Percentiles rank a stretch among this genome's conserved stretches.
Conservation (phyloP, 257 asterid species). For the Agastache rugosa region DNA sequence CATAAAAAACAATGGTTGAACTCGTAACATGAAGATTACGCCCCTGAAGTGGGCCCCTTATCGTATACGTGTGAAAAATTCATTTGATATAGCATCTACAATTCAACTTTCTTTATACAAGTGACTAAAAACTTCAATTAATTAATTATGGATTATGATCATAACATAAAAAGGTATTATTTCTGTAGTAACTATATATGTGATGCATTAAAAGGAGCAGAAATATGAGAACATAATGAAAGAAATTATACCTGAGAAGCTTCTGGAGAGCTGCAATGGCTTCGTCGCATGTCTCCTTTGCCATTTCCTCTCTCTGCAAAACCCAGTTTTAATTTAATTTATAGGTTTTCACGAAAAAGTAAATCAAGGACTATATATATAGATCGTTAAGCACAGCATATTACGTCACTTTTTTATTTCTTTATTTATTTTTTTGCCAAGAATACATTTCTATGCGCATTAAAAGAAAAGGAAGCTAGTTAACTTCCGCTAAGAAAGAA, state of each 20-base stretch:
- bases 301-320: conserved; percentile 66
- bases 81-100: no score
- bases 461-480: not conserved
- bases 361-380: not conserved
- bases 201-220: not conserved
- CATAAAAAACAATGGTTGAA: no score
- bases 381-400: not conserved
- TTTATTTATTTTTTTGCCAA: not conserved
- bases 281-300: conserved; percentile 61
- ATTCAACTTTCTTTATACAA: no score
- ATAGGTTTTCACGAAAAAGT: not conserved
- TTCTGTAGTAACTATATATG: not conserved
- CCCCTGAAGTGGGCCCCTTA: no score
- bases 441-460: no score
- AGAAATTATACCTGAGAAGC: conserved; percentile 64
- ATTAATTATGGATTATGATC: not conserved
- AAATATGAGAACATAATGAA: not conserved
- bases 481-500: not conserved
- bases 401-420: not conserved
- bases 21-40: no score
- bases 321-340: not conserved
- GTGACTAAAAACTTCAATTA: no score
- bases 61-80: no score
- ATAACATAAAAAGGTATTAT: not conserved
- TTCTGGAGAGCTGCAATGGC: conserved; percentile 82